These are phyloP conservation scores for Coelastrella sp. DNA, from an alignment of 139 green algal genomes.

Conservation along the genomic window DNA sequence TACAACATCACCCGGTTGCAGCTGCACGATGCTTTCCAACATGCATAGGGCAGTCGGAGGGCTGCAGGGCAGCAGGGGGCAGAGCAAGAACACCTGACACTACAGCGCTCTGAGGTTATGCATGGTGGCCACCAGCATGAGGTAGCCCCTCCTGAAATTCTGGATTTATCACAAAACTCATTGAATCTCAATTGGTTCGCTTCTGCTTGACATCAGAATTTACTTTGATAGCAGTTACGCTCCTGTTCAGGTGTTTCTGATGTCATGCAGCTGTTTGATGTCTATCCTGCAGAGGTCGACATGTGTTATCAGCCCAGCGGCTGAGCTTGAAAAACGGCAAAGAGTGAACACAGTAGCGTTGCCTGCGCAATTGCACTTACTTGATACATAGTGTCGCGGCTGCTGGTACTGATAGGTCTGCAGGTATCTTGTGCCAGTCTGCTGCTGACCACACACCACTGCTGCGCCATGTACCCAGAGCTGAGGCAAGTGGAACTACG, in stretches of 20 bases:
- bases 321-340: background rate
- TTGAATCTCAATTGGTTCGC: too few relatives aligned
- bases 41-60: slow-evolving; percentile 87
- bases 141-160: too few relatives aligned
- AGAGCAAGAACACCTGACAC: background rate
- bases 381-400: slow-evolving; percentile 84
- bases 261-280: too few relatives aligned
- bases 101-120: too few relatives aligned
- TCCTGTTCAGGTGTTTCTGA: too few relatives aligned
- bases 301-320: too few relatives aligned
- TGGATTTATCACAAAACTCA: too few relatives aligned
- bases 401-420: slow-evolving; percentile 57
- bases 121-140: too few relatives aligned
- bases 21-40: slow-evolving; percentile 84
- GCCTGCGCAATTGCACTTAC: slow-evolving; percentile 48
- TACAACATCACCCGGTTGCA: slow-evolving; percentile 85
- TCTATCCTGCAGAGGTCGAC: too few relatives aligned
- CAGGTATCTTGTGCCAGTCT: slow-evolving; percentile 66
- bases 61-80: slow-evolving; percentile 56
- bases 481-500: slow-evolving; percentile 76
- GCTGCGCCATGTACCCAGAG: slow-evolving; percentile 83
- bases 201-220: too few relatives aligned
- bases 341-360: background rate
- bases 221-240: too few relatives aligned
- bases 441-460: slow-evolving; percentile 51